Evolutionary conservation across 768 basidiomycete genomes (phyloP), one percentile per base, ranked within the genome.

Genomic region (Punctularia strigosozonata): DNA sequence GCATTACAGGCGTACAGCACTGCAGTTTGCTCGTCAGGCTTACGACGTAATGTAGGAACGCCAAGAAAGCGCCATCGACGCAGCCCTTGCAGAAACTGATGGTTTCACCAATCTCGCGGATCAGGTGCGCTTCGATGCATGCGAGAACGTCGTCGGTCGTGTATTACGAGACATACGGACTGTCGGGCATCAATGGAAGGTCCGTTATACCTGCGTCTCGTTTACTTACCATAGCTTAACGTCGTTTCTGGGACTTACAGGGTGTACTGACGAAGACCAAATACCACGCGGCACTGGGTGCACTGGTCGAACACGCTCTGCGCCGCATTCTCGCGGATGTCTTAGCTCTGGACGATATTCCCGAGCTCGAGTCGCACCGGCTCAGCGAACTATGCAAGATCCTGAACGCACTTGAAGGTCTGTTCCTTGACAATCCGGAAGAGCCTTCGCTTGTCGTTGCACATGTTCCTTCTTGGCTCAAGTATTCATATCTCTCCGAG

Each of bases 401-500:
- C 22, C 55, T 95, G 37, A 73, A 78, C 41, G 72, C 82, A 4
- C 56, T 94, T 33, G 91, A 95, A 52, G 81, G 77, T 3, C 54
- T 91, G 18, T 95, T 92, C 50, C 68, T 76, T 20, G 77, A 81
- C 41, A 70, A 77, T 48, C 66, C 66, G 6, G 66, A 65, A 18
- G 69, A 83, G 73, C 68, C 80, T 15, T 81, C 86, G 0, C 77
- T 83, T 35, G 77, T 88, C 5, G 82, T 81, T 1, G 77, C 76
- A 0, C 88, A 87, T 46, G 86, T 92, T n/a, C 83, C 87, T 2
- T 80, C 76, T 10, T 97, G 92, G 92, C 66, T 95, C 49, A 94
- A 94, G 57, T 94, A 87, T 57, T 89, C 84, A 15, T 97, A 97
- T 57, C 68, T 95, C 4, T 87, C 87, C 2, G 91, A 95, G 56